A percentile compares a stretch with the other conserved stretches of the same genome.
These are phyloP conservation scores for Daldinia childiae DNA, from an alignment of 495 filamentous ascomycete species.

Conservation along the genomic window DNA sequence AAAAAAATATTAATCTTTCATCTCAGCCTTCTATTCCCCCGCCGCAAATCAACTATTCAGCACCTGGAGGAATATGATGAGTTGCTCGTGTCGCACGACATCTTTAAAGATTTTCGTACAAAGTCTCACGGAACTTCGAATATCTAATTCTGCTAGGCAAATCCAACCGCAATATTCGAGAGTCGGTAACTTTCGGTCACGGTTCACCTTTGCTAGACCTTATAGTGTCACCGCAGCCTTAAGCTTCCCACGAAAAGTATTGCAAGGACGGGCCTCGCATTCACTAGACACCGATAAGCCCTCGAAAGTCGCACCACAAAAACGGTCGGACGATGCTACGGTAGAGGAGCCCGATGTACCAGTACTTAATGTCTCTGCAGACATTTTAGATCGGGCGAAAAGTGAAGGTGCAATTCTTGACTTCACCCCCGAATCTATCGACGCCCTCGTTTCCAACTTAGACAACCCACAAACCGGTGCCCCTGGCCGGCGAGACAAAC, in stretches of 20 bases:
- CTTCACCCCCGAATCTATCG: slow-evolving; percentile 47
- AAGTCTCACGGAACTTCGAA: slow-evolving; percentile 56
- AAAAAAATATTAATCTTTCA: slow-evolving; percentile 1
- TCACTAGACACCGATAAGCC: not conserved
- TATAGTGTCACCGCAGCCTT: slow-evolving; percentile 24
- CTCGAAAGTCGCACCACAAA: not conserved
- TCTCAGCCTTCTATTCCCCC: not conserved
- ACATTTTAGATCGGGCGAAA: slow-evolving; percentile 25
- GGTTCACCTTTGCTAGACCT: slow-evolving; percentile 6
- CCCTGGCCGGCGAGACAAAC: not conserved
- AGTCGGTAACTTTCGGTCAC: slow-evolving; percentile 4
- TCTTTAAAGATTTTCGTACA: slow-evolving; percentile 60
- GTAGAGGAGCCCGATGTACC: not conserved
- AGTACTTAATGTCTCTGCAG: slow-evolving; percentile 8
- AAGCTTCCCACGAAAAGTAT: slow-evolving; percentile 12
- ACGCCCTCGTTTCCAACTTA: slow-evolving; percentile 29
- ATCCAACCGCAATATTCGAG: slow-evolving; percentile 21
- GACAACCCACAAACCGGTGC: slow-evolving; percentile 1
- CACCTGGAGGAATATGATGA: slow-evolving; percentile 51
- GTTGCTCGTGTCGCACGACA: slow-evolving; percentile 57
- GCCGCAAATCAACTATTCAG: not conserved
- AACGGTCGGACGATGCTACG: slow-evolving; percentile 1
- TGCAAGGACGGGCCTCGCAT: not conserved
- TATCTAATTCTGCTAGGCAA: slow-evolving; percentile 33
- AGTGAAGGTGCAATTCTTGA: slow-evolving; percentile 44